These are phyloP conservation scores for Raffaelea deltoideospora DNA, from an alignment of 2,329 filamentous ascomycete species.

Conservation along the genomic window DNA sequence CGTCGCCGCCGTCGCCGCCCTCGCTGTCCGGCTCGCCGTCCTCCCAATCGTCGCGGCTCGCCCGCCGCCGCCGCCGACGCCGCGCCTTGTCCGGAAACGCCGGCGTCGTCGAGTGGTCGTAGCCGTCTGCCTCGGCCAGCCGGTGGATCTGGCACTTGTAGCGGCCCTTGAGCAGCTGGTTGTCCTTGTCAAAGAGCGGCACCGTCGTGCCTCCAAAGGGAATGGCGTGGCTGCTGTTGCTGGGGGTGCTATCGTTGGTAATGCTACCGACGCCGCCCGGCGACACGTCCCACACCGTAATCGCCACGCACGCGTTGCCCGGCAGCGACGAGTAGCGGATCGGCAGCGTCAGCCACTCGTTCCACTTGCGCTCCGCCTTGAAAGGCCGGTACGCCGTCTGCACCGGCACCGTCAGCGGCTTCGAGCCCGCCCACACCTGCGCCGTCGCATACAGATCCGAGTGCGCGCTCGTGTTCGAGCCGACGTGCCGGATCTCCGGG, in stretches of 20 bases:
- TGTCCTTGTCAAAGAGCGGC: slow-evolving; percentile 80
- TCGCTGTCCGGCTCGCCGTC: slow-evolving; percentile 38
- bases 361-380: slow-evolving; percentile 65
- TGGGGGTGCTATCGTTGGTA: slow-evolving; percentile 15
- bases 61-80: slow-evolving; percentile 19
- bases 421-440: slow-evolving; percentile 91
- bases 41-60: slow-evolving; percentile 22
- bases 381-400: slow-evolving; percentile 92
- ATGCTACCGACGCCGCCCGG: slow-evolving; percentile 27
- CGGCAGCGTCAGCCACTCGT: slow-evolving; percentile 87
- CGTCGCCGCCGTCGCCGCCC: slow-evolving; percentile 11
- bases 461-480: slow-evolving; percentile 60
- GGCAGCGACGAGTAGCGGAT: slow-evolving; percentile 74
- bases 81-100: slow-evolving; percentile 41
- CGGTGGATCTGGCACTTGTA: slow-evolving; percentile 84
- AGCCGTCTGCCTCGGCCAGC: slow-evolving; percentile 70
- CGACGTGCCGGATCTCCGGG: slow-evolving; percentile 71
- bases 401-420: slow-evolving; percentile 78
- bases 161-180: slow-evolving; percentile 77
- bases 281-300: slow-evolving; percentile 91
- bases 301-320: slow-evolving; percentile 66
- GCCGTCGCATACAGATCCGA: slow-evolving; percentile 89
- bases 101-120: slow-evolving; percentile 66
- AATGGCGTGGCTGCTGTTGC: slow-evolving; percentile 53
- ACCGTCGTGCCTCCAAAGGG: slow-evolving; percentile 93